phyloP scores from a whole-genome alignment of 2,329 filamentous ascomycete genomes.

The Aplosporella prunicola region DNA sequence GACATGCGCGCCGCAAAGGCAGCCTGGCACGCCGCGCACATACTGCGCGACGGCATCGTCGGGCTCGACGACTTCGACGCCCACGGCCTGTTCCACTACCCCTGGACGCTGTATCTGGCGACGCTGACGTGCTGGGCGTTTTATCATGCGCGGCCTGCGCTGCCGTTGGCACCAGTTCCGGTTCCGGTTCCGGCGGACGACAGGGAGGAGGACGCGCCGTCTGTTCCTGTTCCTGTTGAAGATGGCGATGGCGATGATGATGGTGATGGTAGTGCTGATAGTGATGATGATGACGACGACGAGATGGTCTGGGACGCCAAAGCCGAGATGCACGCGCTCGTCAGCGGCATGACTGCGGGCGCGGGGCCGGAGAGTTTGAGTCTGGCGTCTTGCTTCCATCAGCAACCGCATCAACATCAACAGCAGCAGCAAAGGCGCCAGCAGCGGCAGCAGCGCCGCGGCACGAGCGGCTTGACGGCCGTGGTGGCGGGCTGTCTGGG shows the following conservation, averaged over 20 bases:
- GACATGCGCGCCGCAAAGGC: slow-evolving; percentile 32
- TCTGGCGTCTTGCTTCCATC: slow-evolving; percentile 8
- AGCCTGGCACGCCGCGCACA: slow-evolving; percentile 45
- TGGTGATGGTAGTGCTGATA: slow-evolving; percentile 5
- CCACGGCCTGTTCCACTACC: slow-evolving; percentile 49
- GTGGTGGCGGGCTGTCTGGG: slow-evolving; percentile 47
- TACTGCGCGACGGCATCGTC: slow-evolving; percentile 43
- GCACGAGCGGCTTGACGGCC: slow-evolving; percentile 44
- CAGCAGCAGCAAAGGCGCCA: background rate
- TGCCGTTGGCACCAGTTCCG: background rate
- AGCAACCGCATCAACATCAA: background rate
- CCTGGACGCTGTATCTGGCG: slow-evolving; percentile 53
- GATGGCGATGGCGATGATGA: slow-evolving; percentile 2
- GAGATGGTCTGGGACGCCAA: slow-evolving; percentile 44
- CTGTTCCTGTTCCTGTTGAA: slow-evolving; percentile 1
- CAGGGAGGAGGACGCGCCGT: background rate
- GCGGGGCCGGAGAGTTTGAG: slow-evolving; percentile 29
- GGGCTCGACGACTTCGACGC: slow-evolving; percentile 43
- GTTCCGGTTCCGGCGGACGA: too few species aligned
- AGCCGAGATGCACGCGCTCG: slow-evolving; percentile 39
- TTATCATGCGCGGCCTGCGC: slow-evolving; percentile 34
- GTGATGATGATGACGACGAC: slow-evolving; percentile 29
- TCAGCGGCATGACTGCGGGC: slow-evolving; percentile 29
- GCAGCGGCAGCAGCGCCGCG: slow-evolving; percentile 26
- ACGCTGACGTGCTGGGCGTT: slow-evolving; percentile 51